phyloP scores from a whole-genome alignment of 2,329 filamentous ascomycete genomes.

The Colletotrichum tropicale region DNA sequence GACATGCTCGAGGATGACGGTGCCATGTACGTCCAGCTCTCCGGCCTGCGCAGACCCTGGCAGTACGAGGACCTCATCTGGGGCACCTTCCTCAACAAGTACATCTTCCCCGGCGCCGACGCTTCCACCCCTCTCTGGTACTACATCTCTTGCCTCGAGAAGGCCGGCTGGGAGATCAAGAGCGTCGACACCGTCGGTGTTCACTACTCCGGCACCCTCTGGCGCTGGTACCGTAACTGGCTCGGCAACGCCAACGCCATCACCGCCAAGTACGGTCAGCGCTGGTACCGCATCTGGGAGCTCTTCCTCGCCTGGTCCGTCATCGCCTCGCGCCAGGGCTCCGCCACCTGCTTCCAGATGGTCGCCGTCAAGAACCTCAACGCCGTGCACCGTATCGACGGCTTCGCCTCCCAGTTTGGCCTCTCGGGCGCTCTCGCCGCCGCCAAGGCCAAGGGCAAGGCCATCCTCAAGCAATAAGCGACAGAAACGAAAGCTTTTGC shows the following conservation, averaged over 20 bases:
- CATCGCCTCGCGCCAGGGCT: constrained; percentile 83
- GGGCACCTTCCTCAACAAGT: constrained; percentile 99
- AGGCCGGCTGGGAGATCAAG: constrained; percentile 87
- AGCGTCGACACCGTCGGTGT: constrained; percentile 90
- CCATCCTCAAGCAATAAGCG: background rate
- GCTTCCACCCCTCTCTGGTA: constrained; percentile 92
- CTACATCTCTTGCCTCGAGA: constrained; percentile 84
- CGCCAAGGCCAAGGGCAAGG: constrained; percentile 33
- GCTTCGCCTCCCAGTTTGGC: constrained; percentile 71
- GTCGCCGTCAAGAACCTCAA: constrained; percentile 90
- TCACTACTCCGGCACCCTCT: constrained; percentile 95
- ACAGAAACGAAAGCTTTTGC: background rate
- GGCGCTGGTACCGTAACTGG: constrained; percentile 99
- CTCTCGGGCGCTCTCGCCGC: constrained; percentile 63
- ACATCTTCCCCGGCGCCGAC: constrained; percentile 96
- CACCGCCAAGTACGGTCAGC: constrained; percentile 89
- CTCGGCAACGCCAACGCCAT: constrained; percentile 92
- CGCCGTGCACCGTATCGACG: constrained; percentile 80
- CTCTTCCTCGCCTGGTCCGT: constrained; percentile 87
- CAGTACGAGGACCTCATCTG: constrained; percentile 98
- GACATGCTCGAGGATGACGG: constrained; percentile 98
- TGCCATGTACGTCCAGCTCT: constrained; percentile 94
- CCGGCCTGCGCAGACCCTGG: constrained; percentile 92
- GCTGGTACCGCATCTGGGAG: constrained; percentile 97
- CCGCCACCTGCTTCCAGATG: constrained; percentile 87